Percentiles rank a stretch among this genome's conserved stretches.
Evolutionary conservation across 768 basidiomycete species (phyloP).

Genomic region (Botryobasidium botryosum): DNA sequence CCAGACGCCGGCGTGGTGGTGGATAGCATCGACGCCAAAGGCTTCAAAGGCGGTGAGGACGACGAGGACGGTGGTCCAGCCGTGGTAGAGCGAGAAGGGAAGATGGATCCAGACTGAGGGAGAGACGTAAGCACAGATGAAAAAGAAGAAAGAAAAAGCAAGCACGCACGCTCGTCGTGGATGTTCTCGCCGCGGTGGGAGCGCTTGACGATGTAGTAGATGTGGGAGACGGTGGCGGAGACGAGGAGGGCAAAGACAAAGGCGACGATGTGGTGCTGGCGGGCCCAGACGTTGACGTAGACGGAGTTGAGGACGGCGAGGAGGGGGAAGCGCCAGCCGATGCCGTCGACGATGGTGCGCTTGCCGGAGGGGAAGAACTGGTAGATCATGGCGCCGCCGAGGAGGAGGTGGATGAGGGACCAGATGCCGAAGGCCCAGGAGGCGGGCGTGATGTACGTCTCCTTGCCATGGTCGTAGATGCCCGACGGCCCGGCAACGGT

Average conservation of each 20-base stretch:
- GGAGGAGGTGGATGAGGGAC: conserved; percentile 74
- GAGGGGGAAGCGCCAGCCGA: conserved; percentile 84
- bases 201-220: conserved; percentile 92
- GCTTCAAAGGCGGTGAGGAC: conserved; percentile 74
- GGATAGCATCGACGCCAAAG: conserved; percentile 62
- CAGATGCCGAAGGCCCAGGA: conserved; percentile 87
- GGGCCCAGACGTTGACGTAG: conserved; percentile 79
- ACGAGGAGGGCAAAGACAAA: conserved; percentile 83
- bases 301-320: conserved; percentile 75
- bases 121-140: not conserved
- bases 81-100: conserved; percentile 92
- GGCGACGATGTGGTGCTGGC: conserved; percentile 55
- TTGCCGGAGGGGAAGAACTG: conserved; percentile 72
- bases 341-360: conserved; percentile 62
- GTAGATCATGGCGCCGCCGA: conserved; percentile 82
- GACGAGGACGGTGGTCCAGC: conserved; percentile 76
- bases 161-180: conserved; percentile 41
- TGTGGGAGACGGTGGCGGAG: conserved; percentile 63
- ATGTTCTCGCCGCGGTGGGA: conserved; percentile 44
- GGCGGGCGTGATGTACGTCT: conserved; percentile 90
- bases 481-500: conserved; percentile 57
- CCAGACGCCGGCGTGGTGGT: conserved; percentile 59
- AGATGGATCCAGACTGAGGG: conserved; percentile 62
- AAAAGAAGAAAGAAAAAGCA: not conserved
- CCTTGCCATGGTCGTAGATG: conserved; percentile 55